A percentile compares a stretch with the other conserved stretches of the same genome.
phyloP scores from a whole-genome alignment of 345 rosid genomes.

The Eutrema japonicum region DNA sequence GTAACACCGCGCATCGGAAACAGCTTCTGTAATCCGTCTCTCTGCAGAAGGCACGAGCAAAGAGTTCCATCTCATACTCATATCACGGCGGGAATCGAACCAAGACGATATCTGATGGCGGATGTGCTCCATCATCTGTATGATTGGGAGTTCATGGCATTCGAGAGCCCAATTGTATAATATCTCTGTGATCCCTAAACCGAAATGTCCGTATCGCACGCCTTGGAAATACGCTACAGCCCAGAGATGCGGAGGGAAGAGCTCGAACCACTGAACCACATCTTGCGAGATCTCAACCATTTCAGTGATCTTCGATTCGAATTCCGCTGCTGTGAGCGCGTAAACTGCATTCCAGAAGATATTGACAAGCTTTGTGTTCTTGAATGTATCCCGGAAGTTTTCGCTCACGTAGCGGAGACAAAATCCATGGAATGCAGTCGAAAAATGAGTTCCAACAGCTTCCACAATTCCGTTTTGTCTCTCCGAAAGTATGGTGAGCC shows the following conservation, averaged over 20 bases:
- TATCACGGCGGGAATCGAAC: conserved; percentile 68
- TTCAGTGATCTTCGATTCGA: conserved; percentile 76
- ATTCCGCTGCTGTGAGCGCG: conserved; percentile 85
- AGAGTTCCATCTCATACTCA: conserved; percentile 81
- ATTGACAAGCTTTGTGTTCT: conserved; percentile 85
- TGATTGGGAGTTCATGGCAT: conserved; percentile 92
- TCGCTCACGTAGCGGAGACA: conserved; percentile 90
- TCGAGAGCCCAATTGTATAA: conserved; percentile 93
- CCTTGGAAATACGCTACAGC: conserved; percentile 95
- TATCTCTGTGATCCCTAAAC: conserved; percentile 79
- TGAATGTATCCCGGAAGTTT: conserved; percentile 91
- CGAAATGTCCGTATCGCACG: conserved; percentile 84
- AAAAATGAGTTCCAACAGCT: conserved; percentile 97
- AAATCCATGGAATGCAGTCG: conserved; percentile 90
- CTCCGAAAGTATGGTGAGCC: conserved; percentile 96
- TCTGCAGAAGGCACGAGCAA: conserved; percentile 95
- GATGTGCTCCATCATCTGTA: conserved; percentile 95
- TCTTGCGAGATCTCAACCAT: conserved; percentile 94
- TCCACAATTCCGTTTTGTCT: conserved; percentile 83
- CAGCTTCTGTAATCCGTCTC: conserved; percentile 76
- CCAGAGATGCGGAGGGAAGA: conserved; percentile 86
- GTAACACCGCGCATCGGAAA: conserved; percentile 89
- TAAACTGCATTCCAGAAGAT: conserved; percentile 98
- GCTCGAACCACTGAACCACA: conserved; percentile 73
- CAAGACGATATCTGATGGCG: conserved; percentile 66